A percentile compares a stretch with the other conserved stretches of the same genome.
phyloP scores from a whole-genome alignment of 495 filamentous ascomycete species.

The Penicillium diatomitis region DNA sequence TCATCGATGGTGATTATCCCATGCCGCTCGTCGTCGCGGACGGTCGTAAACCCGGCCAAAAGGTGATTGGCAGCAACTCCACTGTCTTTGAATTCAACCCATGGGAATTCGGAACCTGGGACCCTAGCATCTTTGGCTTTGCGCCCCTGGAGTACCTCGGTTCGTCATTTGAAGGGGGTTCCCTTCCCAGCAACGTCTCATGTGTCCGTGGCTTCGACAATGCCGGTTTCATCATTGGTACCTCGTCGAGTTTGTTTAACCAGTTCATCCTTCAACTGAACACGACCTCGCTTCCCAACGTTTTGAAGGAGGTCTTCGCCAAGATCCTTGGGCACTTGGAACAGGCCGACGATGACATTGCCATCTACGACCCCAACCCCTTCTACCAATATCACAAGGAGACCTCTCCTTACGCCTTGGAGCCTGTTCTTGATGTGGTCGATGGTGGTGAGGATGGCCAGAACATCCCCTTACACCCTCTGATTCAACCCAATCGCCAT shows the following conservation, averaged over 20 bases:
- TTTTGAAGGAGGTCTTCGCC: conserved; percentile 42
- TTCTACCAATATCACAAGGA: conserved; percentile 63
- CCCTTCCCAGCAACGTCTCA: conserved; percentile 43
- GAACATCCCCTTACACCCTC: conserved; percentile 79
- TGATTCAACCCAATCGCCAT: conserved; percentile 66
- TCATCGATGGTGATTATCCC: conserved; percentile 61
- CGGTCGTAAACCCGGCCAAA: conserved; percentile 56
- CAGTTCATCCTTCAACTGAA: conserved; percentile 53
- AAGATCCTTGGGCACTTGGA: conserved; percentile 48
- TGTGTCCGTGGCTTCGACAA: conserved; percentile 83
- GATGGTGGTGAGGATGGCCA: conserved; percentile 84
- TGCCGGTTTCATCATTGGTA: conserved; percentile 79
- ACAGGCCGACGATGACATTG: conserved; percentile 62
- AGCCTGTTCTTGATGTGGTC: conserved; percentile 59
- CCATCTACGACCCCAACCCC: conserved; percentile 74
- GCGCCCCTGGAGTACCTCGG: conserved; percentile 67
- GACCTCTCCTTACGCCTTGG: conserved; percentile 49
- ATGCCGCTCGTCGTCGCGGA: conserved; percentile 79
- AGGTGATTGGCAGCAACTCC: conserved; percentile 60
- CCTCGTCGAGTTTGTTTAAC: conserved; percentile 89
- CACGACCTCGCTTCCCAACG: conserved; percentile 41
- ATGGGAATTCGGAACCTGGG: conserved; percentile 76
- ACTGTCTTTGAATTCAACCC: conserved; percentile 86
- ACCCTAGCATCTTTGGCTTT: conserved; percentile 75
- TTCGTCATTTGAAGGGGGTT: conserved; percentile 65